phyloP scores from a whole-genome alignment of 2,329 filamentous ascomycete species.

The Venturia oleaginea region DNA sequence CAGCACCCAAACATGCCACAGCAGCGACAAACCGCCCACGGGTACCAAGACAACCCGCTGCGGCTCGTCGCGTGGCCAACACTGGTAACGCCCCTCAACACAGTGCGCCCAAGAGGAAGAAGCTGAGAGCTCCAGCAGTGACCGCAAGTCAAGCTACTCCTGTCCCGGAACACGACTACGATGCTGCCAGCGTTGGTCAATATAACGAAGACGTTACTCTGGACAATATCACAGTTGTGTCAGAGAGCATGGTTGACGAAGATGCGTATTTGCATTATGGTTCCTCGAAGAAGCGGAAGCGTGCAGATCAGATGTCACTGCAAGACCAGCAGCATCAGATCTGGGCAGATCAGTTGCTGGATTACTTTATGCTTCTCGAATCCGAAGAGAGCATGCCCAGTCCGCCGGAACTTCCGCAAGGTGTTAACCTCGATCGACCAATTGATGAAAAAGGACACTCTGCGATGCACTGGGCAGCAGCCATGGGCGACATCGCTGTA shows the following conservation, averaged over 20 bases:
- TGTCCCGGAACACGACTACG: conserved; percentile 28
- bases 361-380: conserved; percentile 88
- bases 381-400: conserved; percentile 61
- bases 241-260: conserved; percentile 76
- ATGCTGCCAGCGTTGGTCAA: conserved; percentile 42
- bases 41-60: conserved; percentile 56
- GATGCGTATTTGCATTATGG: conserved; percentile 67
- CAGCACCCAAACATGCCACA: conserved; percentile 79
- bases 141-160: conserved; percentile 4
- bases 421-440: conserved; percentile 82
- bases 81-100: conserved; percentile 3
- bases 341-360: conserved; percentile 86
- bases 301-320: conserved; percentile 51
- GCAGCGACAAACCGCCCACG: conserved; percentile 68
- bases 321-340: conserved; percentile 78
- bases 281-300: conserved; percentile 63
- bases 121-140: conserved; percentile 6
- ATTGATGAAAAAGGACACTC: conserved; percentile 92
- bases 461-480: conserved; percentile 91
- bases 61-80: conserved; percentile 32
- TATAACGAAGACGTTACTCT: conserved; percentile 70
- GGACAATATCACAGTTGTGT: conserved; percentile 73
- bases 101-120: conserved; percentile 1
- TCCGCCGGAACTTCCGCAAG: conserved; percentile 69
- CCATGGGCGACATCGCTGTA: conserved; percentile 92